phyloP scores from a whole-genome alignment of 2,329 filamentous ascomycete species.

The Diaporthe amygdali region DNA sequence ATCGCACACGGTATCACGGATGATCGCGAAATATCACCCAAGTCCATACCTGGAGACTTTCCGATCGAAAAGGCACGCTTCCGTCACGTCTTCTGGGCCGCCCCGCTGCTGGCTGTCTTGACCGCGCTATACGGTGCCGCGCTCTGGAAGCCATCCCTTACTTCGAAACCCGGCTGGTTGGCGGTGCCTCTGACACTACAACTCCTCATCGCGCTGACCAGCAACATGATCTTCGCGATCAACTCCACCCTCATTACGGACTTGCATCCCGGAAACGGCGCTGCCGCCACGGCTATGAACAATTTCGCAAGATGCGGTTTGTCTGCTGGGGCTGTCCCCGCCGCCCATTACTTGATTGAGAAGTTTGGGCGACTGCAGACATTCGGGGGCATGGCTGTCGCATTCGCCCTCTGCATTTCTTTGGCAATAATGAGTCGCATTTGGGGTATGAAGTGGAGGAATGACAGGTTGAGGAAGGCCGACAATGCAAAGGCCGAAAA shows the following conservation, averaged over 20 bases:
- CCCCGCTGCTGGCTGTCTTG: constrained; percentile 39
- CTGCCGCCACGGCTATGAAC: constrained; percentile 39
- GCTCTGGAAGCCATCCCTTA: not conserved
- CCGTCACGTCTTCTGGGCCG: constrained; percentile 44
- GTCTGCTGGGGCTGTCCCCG: constrained; percentile 33
- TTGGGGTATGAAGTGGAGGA: not conserved
- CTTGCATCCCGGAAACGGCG: constrained; percentile 35
- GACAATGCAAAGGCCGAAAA: too few relatives aligned
- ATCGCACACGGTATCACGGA: not conserved
- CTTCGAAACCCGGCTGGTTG: constrained; percentile 29
- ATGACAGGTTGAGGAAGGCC: not conserved
- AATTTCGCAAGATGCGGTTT: constrained; percentile 38
- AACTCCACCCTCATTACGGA: constrained; percentile 41
- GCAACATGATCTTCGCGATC: constrained; percentile 42
- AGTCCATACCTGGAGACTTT: not conserved
- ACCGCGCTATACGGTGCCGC: constrained; percentile 38
- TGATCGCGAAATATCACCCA: not conserved
- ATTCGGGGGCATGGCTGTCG: constrained; percentile 20
- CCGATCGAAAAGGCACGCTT: constrained; percentile 37
- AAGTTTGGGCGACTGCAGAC: constrained; percentile 11
- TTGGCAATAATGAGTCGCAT: not conserved
- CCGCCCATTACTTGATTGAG: constrained; percentile 26
- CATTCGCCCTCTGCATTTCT: not conserved
- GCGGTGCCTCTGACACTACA: constrained; percentile 33
- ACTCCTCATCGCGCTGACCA: constrained; percentile 41